Evolutionary conservation across 371 early-diverging fungal species (phyloP).

Genomic region (Lichtheimia ramosa): DNA sequence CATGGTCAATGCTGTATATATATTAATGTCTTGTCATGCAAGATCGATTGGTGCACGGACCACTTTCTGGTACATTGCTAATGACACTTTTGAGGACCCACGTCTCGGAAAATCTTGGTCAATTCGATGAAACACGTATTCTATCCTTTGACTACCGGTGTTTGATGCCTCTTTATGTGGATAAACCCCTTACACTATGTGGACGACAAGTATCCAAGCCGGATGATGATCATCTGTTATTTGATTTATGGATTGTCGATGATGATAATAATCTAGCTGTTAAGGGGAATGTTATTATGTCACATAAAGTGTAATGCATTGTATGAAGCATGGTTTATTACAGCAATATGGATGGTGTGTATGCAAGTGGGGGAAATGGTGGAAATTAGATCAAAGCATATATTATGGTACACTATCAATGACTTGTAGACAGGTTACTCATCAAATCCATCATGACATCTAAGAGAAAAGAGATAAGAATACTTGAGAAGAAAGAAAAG

Average conservation of each 20-base stretch:
- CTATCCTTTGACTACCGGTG: slow-evolving; percentile 69
- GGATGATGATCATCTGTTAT: slow-evolving; percentile 21
- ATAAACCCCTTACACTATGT: slow-evolving; percentile 52
- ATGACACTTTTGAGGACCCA: slow-evolving; percentile 52
- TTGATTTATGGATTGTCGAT: slow-evolving; percentile 73
- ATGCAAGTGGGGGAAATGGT: background rate
- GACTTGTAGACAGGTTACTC: slow-evolving; percentile 24
- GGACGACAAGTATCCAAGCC: slow-evolving; percentile 32
- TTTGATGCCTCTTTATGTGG: slow-evolving; percentile 62
- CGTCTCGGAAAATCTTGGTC: background rate
- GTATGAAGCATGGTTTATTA: background rate
- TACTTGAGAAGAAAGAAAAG: too few species aligned
- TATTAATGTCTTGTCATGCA: background rate
- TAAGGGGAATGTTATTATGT: slow-evolving; percentile 47
- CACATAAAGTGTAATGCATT: background rate
- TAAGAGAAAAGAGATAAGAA: background rate
- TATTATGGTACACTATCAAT: background rate
- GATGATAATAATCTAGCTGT: slow-evolving; percentile 67
- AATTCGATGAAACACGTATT: slow-evolving; percentile 23
- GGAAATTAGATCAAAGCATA: background rate
- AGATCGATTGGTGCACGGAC: slow-evolving; percentile 80
- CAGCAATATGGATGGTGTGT: background rate
- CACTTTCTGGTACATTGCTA: slow-evolving; percentile 68
- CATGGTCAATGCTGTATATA: too few species aligned
- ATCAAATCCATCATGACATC: slow-evolving; percentile 36